These are phyloP conservation scores for Sequoia sempervirens DNA, from an alignment of 75 land plant genomes.

Conservation along the genomic window DNA sequence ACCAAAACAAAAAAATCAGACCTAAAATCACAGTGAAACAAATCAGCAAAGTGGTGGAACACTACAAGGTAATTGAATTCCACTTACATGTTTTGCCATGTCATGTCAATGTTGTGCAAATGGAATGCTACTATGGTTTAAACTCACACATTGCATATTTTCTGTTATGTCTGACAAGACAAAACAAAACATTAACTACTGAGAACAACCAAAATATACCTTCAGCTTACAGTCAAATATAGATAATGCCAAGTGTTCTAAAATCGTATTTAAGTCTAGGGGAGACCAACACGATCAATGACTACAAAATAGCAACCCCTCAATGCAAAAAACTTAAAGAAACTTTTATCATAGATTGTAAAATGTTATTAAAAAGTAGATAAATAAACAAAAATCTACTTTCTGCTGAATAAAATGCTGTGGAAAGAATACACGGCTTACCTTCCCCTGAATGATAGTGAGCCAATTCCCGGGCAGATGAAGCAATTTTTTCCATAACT, in stretches of 20 bases:
- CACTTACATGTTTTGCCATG: too few relatives aligned
- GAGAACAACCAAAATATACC: background rate
- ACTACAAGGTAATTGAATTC: too few relatives aligned
- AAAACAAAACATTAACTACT: background rate
- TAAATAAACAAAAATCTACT: slow-evolving; percentile 25
- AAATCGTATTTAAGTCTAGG: background rate
- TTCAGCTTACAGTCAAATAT: background rate
- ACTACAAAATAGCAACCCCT: background rate
- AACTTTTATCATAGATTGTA: background rate
- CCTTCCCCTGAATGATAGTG: slow-evolving; percentile 96
- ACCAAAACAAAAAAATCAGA: too few relatives aligned
- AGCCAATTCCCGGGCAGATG: slow-evolving; percentile 87
- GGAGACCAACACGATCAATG: background rate
- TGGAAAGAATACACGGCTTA: slow-evolving; percentile 8
- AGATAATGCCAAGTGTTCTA: background rate
- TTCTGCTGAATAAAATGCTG: slow-evolving; percentile 82
- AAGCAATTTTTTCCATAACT: slow-evolving; percentile 86
- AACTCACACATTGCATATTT: too few relatives aligned
- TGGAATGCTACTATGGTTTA: too few relatives aligned
- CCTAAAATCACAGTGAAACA: too few relatives aligned
- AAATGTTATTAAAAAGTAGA: background rate
- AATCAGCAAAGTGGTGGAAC: too few relatives aligned
- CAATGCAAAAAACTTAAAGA: background rate
- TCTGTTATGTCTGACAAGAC: too few relatives aligned
- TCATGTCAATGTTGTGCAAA: too few relatives aligned